phyloP scores from a whole-genome alignment of 2,329 filamentous ascomycete species.

The Xylaria sp. region DNA sequence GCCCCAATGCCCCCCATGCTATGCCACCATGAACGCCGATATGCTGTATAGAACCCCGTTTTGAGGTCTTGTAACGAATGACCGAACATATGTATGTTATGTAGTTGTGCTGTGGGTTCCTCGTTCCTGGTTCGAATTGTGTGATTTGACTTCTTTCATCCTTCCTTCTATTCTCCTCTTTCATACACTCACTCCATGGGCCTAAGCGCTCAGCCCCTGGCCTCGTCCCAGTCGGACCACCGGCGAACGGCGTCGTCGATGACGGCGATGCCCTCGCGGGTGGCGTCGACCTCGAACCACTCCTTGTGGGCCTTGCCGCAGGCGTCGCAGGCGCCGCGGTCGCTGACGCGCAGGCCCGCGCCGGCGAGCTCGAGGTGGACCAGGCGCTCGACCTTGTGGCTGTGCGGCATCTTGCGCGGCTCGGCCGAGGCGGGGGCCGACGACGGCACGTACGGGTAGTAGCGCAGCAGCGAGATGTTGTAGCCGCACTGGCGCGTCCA shows the following conservation, averaged over 20 bases:
- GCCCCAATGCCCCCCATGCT: no score
- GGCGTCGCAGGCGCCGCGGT: conserved; percentile 65
- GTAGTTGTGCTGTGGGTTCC: no score
- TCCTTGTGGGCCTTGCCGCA: conserved; percentile 88
- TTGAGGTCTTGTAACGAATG: no score
- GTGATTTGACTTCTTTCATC: no score
- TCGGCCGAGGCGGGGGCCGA: conserved; percentile 43
- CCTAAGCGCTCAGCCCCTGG: conserved; percentile 15
- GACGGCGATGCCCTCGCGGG: conserved; percentile 67
- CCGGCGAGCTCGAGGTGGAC: conserved; percentile 86
- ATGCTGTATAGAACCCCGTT: no score
- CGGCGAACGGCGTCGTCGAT: conserved; percentile 71
- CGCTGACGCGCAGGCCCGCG: conserved; percentile 55
- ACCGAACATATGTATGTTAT: no score
- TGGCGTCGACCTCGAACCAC: conserved; percentile 91
- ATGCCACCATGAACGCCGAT: no score
- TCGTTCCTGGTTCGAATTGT: no score
- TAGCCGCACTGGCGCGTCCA: conserved; percentile 95
- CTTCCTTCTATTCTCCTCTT: no score
- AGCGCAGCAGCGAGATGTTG: conserved; percentile 82
- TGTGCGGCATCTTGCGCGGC: conserved; percentile 78
- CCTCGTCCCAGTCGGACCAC: conserved; percentile 86
- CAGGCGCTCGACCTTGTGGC: conserved; percentile 84
- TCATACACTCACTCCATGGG: no score
- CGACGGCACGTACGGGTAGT: conserved; percentile 78